phyloP scores from a whole-genome alignment of 1,284 basidiomycete species.

The Leccinum solheimii region DNA sequence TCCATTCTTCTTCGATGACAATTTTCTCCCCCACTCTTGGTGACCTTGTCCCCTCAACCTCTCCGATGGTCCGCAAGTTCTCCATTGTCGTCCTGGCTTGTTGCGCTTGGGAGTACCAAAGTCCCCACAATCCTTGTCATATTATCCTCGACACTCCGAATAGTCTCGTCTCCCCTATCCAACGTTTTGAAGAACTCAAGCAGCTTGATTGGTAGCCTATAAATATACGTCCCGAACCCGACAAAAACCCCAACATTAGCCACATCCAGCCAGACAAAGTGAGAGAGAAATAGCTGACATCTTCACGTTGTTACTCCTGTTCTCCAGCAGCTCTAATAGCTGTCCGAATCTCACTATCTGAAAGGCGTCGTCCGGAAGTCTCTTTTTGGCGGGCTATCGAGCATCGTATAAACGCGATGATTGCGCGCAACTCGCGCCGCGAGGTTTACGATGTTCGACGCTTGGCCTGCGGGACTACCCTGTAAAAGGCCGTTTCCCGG shows the following conservation, averaged over 20 bases:
- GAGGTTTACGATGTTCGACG: background rate
- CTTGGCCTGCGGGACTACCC: background rate
- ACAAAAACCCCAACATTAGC: background rate
- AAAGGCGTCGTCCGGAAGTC: background rate
- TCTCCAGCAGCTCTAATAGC: background rate
- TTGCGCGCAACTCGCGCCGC: too few relatives aligned
- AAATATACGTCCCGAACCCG: too few relatives aligned
- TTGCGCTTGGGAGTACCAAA: background rate
- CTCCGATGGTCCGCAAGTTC: background rate
- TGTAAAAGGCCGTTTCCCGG: background rate
- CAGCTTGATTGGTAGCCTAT: too few relatives aligned
- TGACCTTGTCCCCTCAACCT: background rate
- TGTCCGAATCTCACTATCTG: background rate
- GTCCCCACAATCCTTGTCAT: background rate
- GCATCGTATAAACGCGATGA: background rate
- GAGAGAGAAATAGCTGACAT: background rate
- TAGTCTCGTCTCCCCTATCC: too few relatives aligned
- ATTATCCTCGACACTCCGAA: too few relatives aligned
- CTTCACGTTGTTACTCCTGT: background rate
- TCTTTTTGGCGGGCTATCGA: too few relatives aligned
- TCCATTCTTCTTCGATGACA: too few relatives aligned
- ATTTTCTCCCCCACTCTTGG: background rate
- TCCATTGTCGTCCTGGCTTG: too few relatives aligned
- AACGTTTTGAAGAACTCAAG: too few relatives aligned
- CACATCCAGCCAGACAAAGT: background rate